Percentiles rank a stretch among this genome's conserved stretches.
Evolutionary conservation across 2,329 filamentous ascomycete genomes (phyloP).

Genomic region (Dothideomycetidae sp.): DNA sequence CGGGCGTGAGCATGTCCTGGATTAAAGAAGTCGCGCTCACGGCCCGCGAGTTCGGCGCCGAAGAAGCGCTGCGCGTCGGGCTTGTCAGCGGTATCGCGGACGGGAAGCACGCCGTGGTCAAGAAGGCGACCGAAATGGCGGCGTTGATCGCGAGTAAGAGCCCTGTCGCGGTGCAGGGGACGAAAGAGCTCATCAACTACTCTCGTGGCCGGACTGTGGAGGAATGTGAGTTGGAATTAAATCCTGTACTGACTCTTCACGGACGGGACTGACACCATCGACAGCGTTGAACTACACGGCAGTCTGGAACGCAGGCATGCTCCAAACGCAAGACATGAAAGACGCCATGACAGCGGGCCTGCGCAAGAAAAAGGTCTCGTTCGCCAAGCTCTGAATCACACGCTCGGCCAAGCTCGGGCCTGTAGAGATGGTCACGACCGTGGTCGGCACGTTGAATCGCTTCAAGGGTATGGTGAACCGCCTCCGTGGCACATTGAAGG

Average conservation of each 20-base stretch:
- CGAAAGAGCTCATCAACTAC: conserved; percentile 75
- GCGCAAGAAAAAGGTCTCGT: conserved; percentile 64
- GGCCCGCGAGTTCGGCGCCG: conserved; percentile 52
- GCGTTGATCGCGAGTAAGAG: conserved; percentile 61
- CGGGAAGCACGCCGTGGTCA: conserved; percentile 46
- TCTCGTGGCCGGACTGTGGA: conserved; percentile 62
- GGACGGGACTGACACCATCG: not conserved
- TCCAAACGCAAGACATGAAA: conserved; percentile 68
- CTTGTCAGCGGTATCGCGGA: conserved; percentile 53
- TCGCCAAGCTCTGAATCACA: conserved; percentile 70
- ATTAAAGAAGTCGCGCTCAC: conserved; percentile 65
- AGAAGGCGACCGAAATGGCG: conserved; percentile 49
- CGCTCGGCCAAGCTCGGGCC: too few relatives aligned
- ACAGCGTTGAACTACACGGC: conserved; percentile 64
- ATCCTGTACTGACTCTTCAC: not conserved
- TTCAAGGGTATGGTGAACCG: too few relatives aligned
- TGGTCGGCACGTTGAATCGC: too few relatives aligned
- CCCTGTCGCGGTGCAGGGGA: conserved; percentile 74
- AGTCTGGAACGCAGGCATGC: conserved; percentile 71
- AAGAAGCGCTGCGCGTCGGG: conserved; percentile 56
- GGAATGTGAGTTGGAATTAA: conserved; percentile 51
- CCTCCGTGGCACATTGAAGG: too few relatives aligned
- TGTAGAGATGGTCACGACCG: too few relatives aligned
- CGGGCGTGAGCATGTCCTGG: conserved; percentile 58
- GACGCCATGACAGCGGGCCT: conserved; percentile 61